These are phyloP conservation scores for Komagataella pseudopastoris DNA, from an alignment of 805 yeast genomes.

Conservation along the genomic window DNA sequence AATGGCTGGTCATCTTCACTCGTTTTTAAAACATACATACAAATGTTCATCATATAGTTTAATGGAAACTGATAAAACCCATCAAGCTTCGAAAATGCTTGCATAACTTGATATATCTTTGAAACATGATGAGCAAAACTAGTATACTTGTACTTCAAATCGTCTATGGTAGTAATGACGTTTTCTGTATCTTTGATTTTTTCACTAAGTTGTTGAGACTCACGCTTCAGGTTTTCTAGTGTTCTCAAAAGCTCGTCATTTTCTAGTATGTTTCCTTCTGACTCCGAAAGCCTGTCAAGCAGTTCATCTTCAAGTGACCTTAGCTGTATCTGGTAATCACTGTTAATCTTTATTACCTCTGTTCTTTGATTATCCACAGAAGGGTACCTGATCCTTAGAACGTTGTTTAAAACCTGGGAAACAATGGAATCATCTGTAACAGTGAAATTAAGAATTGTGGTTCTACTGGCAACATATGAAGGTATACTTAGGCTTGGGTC, in stretches of 20 bases:
- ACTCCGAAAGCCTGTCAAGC: conserved; percentile 39
- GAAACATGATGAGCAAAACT: conserved; percentile 47
- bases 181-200: conserved; percentile 40
- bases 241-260: conserved; percentile 45
- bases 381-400: conserved; percentile 45
- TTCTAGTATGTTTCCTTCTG: conserved; percentile 54
- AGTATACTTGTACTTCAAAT: conserved; percentile 28
- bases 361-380: conserved; percentile 47
- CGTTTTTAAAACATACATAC: conserved; percentile 8
- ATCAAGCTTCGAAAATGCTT: conserved; percentile 25
- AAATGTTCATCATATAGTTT: conserved; percentile 22
- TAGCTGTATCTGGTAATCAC: conserved; percentile 44
- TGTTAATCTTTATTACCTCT: conserved; percentile 38
- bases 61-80: conserved; percentile 49
- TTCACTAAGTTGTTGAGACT: conserved; percentile 36
- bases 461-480: conserved; percentile 47
- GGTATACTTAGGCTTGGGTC: conserved; percentile 35
- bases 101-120: conserved; percentile 31
- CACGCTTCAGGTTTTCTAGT: conserved; percentile 52
- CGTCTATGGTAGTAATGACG: conserved; percentile 42
- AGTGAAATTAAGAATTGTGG: conserved; percentile 55
- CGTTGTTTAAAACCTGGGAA: conserved; percentile 42
- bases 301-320: conserved; percentile 44
- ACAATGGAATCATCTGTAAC: conserved; percentile 58
- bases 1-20: conserved; percentile 8